phyloP scores from a whole-genome alignment of 1,284 basidiomycete species.

The Neotropicomus parvogracilis region DNA sequence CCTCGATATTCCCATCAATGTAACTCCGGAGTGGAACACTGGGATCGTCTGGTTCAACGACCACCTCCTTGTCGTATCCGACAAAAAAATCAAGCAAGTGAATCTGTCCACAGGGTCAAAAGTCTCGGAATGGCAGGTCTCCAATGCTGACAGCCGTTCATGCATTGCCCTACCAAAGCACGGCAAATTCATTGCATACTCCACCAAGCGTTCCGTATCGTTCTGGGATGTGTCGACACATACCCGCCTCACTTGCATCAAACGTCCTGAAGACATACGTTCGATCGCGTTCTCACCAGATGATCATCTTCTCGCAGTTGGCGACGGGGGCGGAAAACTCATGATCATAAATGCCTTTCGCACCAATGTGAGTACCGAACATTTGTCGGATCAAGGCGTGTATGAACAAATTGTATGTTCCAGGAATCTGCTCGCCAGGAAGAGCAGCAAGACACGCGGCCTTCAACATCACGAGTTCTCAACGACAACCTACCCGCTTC shows the following conservation, averaged over 20 bases:
- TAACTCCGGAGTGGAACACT: not conserved
- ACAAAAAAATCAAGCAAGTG: not conserved
- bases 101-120: not conserved
- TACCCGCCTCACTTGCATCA: not conserved
- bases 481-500: too few species aligned
- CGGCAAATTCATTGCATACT: not conserved
- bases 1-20: not conserved
- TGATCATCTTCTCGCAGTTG: not conserved
- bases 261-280: not conserved
- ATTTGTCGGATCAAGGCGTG: too few species aligned
- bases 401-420: too few species aligned
- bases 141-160: rapidly evolving
- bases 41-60: conserved; percentile 4
- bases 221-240: not conserved
- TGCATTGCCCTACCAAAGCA: not conserved
- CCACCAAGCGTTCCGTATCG: not conserved
- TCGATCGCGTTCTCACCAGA: conserved; percentile 4
- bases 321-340: not conserved
- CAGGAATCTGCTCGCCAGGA: too few species aligned
- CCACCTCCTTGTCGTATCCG: conserved; percentile 1
- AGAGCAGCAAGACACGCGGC: too few species aligned
- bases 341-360: not conserved
- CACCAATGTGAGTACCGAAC: not conserved
- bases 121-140: not conserved
- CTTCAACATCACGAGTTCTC: too few species aligned